Evolutionary conservation across 352 stramenopile species (phyloP), one percentile per base, ranked within the genome.

Genomic region (Globisporangium paddicum): DNA sequence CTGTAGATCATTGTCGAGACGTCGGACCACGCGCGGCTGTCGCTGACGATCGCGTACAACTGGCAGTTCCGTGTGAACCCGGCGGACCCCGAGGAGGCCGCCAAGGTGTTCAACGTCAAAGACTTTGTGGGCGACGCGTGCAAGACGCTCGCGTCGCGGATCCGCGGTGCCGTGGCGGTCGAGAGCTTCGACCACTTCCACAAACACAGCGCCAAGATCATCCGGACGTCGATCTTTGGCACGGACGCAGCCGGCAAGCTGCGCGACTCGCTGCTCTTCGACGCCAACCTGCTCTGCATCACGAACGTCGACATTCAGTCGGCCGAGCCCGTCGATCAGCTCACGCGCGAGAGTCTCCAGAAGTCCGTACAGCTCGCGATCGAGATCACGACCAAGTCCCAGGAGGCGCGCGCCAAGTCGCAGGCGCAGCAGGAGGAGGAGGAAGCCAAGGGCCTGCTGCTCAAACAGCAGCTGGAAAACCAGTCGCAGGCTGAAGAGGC

Each of bases 301-400:
- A 93, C 82, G 0, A 93, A 93, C 64, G 81, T 93, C 9, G 82
- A 93, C 49, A 84, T 93, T 37, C 82, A 93, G 42, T 89, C 79
- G 7, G 82, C 81, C 23, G 82, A 93, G 55, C 82, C 82, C 2
- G 82, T 93, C 26, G 82, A 93, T 19, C 68, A 75, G 10, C 64
- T 86, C 37, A 93, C 82, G 3, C 79, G 82, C 23, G 75, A 87
- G 55, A 90, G 79, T 64, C 62, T 93, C 34, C 82, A 93, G 60
- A 90, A 89, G 60, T 90, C 79, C 1, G 82, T 93, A 44, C 82
- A 93, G 37, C 56, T 93, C n/a, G 82, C 82, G 25, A 93, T 93
- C 45, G 80, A 90, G 57, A 93, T 93, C 72, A 93, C 82, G 34
- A 93, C 82, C 45, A 89, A 93, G 52, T 90, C 80, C 1, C 82